phyloP scores from a whole-genome alignment of 331 rosid genomes.

The Pyrus hybrid region DNA sequence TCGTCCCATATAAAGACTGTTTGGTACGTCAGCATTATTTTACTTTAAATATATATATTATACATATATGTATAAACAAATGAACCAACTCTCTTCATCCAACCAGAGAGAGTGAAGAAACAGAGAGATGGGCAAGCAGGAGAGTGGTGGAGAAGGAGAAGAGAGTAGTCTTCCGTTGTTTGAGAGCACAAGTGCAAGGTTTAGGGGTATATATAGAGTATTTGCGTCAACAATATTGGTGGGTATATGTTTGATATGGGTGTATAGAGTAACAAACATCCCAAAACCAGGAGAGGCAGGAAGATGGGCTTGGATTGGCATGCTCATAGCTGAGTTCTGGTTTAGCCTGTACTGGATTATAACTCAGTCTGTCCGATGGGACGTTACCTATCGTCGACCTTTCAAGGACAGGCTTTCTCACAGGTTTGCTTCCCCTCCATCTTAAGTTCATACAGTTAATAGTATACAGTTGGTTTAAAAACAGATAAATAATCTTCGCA shows the following conservation, averaged over 20 bases:
- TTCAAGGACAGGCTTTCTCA: constrained; percentile 28
- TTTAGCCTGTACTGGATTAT: constrained; percentile 56
- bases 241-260: constrained; percentile 34
- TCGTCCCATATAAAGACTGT: too few species aligned
- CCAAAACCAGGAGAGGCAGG: not conserved
- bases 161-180: constrained; percentile 13
- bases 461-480: not conserved
- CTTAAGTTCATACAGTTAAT: not conserved
- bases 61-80: too few species aligned
- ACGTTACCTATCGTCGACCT: constrained; percentile 19
- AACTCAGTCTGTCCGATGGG: constrained; percentile 54
- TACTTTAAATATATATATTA: too few species aligned
- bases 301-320: constrained; percentile 37
- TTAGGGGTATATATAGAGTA: constrained; percentile 14
- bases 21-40: too few species aligned
- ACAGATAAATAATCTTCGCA: not conserved
- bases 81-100: too few species aligned
- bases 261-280: constrained; percentile 31
- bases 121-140: constrained; percentile 13
- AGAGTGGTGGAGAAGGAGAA: not conserved
- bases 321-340: constrained; percentile 23
- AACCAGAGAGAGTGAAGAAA: not conserved
- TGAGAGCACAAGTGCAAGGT: constrained; percentile 31
- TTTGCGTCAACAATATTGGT: constrained; percentile 34
- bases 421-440: constrained; percentile 27